Conservation (phyloP, 2,329 filamentous ascomycete species). For the Fusarium subtropicale region DNA sequence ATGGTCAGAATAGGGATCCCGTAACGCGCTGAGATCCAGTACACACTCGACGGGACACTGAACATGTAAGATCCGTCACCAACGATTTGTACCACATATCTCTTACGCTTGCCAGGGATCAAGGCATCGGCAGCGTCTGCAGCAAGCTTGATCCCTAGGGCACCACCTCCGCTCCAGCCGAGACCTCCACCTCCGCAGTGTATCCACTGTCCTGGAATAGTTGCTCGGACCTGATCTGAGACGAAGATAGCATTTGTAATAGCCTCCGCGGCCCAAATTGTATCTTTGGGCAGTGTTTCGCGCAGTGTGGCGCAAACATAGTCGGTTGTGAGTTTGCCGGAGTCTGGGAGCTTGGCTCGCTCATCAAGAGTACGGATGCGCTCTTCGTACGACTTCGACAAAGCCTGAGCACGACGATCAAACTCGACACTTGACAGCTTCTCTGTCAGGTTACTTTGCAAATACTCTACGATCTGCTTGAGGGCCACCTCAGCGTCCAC, state of each 20-base stretch:
- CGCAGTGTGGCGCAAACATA: not conserved
- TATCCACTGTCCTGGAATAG: slow-evolving; percentile 16
- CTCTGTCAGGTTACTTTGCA: accelerated
- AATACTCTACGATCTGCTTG: slow-evolving; percentile 1
- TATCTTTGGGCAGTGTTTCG: not conserved
- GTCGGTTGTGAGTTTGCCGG: slow-evolving; percentile 1
- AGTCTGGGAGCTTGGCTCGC: not conserved
- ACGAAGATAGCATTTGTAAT: slow-evolving; percentile 13
- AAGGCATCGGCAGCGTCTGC: slow-evolving; percentile 7
- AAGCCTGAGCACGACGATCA: not conserved
- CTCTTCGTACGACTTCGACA: not conserved
- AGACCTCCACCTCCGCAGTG: slow-evolving; percentile 23
- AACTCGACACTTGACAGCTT: not conserved
- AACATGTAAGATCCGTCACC: slow-evolving; percentile 33
- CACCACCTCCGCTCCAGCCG: slow-evolving; percentile 23
- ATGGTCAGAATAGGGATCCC: slow-evolving; percentile 14
- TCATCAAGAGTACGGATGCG: not conserved
- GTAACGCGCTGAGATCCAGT: slow-evolving; percentile 28
- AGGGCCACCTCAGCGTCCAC: slow-evolving; percentile 1
- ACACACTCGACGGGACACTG: slow-evolving; percentile 17
- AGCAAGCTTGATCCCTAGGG: slow-evolving; percentile 11
- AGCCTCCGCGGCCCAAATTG: slow-evolving; percentile 12
- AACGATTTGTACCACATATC: slow-evolving; percentile 16
- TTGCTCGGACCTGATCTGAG: slow-evolving; percentile 13
- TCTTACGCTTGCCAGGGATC: not conserved